A percentile compares a stretch with the other conserved stretches of the same genome.
Evolutionary conservation across 306 rosid species (phyloP).

Genomic region (Prunus dulcis): DNA sequence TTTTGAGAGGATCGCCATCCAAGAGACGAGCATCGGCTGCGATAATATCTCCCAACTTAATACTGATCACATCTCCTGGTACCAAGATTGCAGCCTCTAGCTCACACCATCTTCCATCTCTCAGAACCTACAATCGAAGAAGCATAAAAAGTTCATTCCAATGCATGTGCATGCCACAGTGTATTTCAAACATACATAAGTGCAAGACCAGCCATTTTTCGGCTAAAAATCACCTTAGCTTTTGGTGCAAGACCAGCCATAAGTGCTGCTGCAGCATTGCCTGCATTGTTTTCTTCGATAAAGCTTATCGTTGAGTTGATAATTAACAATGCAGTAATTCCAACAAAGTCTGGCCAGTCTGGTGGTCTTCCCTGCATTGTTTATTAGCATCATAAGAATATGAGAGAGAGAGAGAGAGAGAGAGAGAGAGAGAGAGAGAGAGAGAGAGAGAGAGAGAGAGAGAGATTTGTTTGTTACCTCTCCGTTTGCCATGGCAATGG

Average conservation of each 20-base stretch:
- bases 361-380: slow-evolving; percentile 68
- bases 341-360: slow-evolving; percentile 87
- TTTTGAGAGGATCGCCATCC: slow-evolving; percentile 78
- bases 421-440: background rate
- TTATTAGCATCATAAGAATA: background rate
- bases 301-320: slow-evolving; percentile 88
- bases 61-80: slow-evolving; percentile 80
- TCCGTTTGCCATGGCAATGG: slow-evolving; percentile 89
- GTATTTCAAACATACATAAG: background rate
- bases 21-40: slow-evolving; percentile 93
- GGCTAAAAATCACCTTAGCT: slow-evolving; percentile 47
- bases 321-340: slow-evolving; percentile 53
- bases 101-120: slow-evolving; percentile 89
- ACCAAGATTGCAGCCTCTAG: slow-evolving; percentile 74
- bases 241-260: slow-evolving; percentile 99
- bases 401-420: too few species aligned
- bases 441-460: background rate
- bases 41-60: slow-evolving; percentile 80
- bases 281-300: slow-evolving; percentile 90
- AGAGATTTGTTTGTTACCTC: slow-evolving; percentile 42
- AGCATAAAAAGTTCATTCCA: background rate
- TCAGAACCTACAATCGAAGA: slow-evolving; percentile 45
- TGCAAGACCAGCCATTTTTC: background rate
- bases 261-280: slow-evolving; percentile 91
- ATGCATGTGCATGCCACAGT: background rate